Base-by-base conservation (phyloP, 371 early-diverging fungal species). In the Sporodiniella umbellata region DNA sequence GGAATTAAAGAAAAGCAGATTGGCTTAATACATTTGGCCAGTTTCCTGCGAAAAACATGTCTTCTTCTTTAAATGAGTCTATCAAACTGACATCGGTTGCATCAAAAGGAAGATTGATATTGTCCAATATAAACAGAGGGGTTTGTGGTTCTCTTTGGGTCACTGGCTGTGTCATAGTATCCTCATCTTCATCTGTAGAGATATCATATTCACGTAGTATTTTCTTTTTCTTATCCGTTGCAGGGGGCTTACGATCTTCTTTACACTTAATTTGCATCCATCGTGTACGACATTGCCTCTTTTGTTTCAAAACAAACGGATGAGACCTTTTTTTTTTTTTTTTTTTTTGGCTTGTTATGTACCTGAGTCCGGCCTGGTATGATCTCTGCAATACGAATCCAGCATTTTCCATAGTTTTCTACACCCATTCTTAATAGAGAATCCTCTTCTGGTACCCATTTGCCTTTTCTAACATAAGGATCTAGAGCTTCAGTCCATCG, bases 401-500 rank as follows among this genome's bases (percentile, higher is more conserved):
- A 89, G 33, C 81, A 78, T 48, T 78, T 71, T 5, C 84, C 81
- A 54, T 60, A 72, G 42, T 60, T 42, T 11, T 57, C 61, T 4
- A 81, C 76, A 7, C 83, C 86, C 33, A 70, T 58, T 37, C 69
- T 46, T 48, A 89, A 51, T 18, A 82, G 31, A 4, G 39, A 56
- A 45, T 87, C 89, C 68, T 89, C 89, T 11, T 80, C 80, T 0
- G 55, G 52, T 8, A 68, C 66, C 89, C 89, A 89, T 49, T 81
- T 79, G 0, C 86, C 89, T 42, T 83, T 84, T 8, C 83, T 66
- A 11, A 84, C 83, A 17, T 57, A 62, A 3, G 89, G 89, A 51
- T 89, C 86, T 8, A 89, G 48, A 3, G 89, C 85, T 59, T 89
- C 89, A 6, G 81, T 79, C 79, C 86, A 89, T 7, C 87, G 76